A percentile compares a stretch with the other conserved stretches of the same genome.
Evolutionary conservation across 225 moss, liverwort and hornwort genomes (phyloP).

Genomic region (Bryum argenteum): DNA sequence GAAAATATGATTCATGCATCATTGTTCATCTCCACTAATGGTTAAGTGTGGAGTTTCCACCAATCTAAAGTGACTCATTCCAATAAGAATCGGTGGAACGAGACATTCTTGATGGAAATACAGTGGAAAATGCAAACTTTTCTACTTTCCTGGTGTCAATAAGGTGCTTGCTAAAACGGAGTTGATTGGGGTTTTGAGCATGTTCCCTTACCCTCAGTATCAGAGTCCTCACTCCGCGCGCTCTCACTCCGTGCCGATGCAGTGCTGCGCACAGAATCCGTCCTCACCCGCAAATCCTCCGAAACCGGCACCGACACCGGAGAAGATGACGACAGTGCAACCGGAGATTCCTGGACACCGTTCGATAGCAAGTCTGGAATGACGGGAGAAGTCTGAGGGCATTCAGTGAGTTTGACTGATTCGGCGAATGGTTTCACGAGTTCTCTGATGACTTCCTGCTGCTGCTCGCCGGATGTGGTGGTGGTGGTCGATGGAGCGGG

Average conservation of each 20-base stretch:
- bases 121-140: too few relatives aligned
- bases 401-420: slow-evolving; percentile 19
- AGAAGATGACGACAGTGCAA: background rate
- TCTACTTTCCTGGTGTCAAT: too few relatives aligned
- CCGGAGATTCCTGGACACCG: slow-evolving; percentile 12
- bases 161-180: too few relatives aligned
- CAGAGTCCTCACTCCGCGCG: slow-evolving; percentile 30
- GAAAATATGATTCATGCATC: too few relatives aligned
- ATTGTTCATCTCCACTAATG: too few relatives aligned
- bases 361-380: slow-evolving; percentile 21
- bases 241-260: background rate
- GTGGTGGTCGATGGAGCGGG: background rate
- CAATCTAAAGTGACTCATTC: too few relatives aligned
- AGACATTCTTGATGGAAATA: too few relatives aligned
- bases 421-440: slow-evolving; percentile 50
- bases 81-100: too few relatives aligned
- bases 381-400: background rate
- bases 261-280: slow-evolving; percentile 27
- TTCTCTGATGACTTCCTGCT: slow-evolving; percentile 24
- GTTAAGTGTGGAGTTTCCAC: too few relatives aligned
- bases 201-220: slow-evolving; percentile 21
- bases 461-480: background rate
- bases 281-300: slow-evolving; percentile 18
- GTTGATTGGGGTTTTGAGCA: background rate
- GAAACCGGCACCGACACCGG: background rate